These are phyloP conservation scores for Mycocentrospora acerina DNA, from an alignment of 2,329 filamentous ascomycete genomes.

Conservation along the genomic window DNA sequence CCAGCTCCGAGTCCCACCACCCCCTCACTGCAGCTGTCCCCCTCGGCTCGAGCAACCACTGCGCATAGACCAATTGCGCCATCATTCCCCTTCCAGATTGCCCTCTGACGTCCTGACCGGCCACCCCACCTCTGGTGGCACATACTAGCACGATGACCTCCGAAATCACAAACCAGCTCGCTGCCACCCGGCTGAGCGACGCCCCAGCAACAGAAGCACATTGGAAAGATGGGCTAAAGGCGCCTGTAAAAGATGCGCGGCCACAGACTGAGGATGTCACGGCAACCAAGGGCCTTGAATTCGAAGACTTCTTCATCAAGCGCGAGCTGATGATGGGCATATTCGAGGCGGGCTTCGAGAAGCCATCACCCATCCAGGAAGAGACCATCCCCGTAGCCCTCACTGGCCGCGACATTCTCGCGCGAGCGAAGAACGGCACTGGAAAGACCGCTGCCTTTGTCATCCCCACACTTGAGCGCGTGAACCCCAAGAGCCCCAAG, in stretches of 20 bases:
- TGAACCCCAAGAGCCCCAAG: slow-evolving; percentile 95
- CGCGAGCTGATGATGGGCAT: slow-evolving; percentile 97
- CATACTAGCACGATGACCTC: slow-evolving; percentile 50
- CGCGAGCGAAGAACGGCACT: slow-evolving; percentile 96
- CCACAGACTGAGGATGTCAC: slow-evolving; percentile 96
- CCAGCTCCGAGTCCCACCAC: slow-evolving; percentile 13
- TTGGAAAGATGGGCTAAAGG: slow-evolving; percentile 73
- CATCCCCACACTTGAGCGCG: slow-evolving; percentile 90
- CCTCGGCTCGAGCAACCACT: slow-evolving; percentile 17
- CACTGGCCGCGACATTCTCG: slow-evolving; percentile 91
- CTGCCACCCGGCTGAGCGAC: slow-evolving; percentile 56
- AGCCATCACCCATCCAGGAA: slow-evolving; percentile 98
- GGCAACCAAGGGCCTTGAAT: slow-evolving; percentile 94
- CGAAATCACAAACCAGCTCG: slow-evolving; percentile 59
- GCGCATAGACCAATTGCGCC: slow-evolving; percentile 15
- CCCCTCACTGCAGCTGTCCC: slow-evolving; percentile 19
- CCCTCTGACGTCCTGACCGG: slow-evolving; percentile 15
- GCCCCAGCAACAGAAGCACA: slow-evolving; percentile 56
- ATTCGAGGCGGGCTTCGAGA: slow-evolving; percentile 98
- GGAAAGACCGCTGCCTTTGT: slow-evolving; percentile 98
- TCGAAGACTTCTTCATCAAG: slow-evolving; percentile 95
- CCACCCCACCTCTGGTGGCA: slow-evolving; percentile 27
- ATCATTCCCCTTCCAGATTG: slow-evolving; percentile 6
- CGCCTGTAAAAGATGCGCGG: slow-evolving; percentile 72
- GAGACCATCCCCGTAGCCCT: slow-evolving; percentile 96